These are phyloP conservation scores for Penicillium sp. DNA, from an alignment of 2,329 filamentous ascomycete species.

Conservation along the genomic window DNA sequence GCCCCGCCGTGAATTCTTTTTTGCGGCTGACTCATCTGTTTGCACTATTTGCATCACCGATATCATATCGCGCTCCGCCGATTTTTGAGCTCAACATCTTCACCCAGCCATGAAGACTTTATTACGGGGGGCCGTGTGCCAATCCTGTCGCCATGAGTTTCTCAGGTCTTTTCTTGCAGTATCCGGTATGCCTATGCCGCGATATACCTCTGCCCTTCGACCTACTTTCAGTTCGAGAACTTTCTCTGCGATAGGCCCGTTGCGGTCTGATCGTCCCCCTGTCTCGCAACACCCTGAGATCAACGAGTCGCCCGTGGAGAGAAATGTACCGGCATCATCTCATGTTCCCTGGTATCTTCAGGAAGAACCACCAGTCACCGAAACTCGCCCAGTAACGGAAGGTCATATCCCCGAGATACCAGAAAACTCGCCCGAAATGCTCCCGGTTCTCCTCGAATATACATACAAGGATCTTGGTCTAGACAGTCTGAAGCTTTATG, in stretches of 20 bases:
- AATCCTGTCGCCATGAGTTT: constrained; percentile 28
- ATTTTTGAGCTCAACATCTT: constrained; percentile 6
- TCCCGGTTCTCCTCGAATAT: constrained; percentile 69
- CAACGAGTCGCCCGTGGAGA: constrained; percentile 7
- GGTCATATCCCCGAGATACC: constrained; percentile 63
- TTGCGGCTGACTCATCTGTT: constrained; percentile 23
- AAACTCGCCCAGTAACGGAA: constrained; percentile 45
- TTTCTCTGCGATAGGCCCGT: constrained; percentile 23
- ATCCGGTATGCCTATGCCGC: constrained; percentile 24
- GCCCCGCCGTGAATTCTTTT: constrained; percentile 20
- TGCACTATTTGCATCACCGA: constrained; percentile 19
- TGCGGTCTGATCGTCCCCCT: constrained; percentile 25
- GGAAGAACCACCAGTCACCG: constrained; percentile 50
- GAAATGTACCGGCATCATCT: constrained; percentile 6
- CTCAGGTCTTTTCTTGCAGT: constrained; percentile 29
- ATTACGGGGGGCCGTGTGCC: constrained; percentile 29
- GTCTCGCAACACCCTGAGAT: constrained; percentile 12
- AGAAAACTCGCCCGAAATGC: constrained; percentile 63
- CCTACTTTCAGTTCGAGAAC: constrained; percentile 17
- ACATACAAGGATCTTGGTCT: constrained; percentile 80
- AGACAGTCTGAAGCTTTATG: constrained; percentile 73
- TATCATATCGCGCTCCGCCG: constrained; percentile 7
- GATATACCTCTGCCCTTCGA: constrained; percentile 14
- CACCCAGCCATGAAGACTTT: constrained; percentile 30
- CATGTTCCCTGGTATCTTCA: constrained; percentile 76